Evolutionary conservation across 495 filamentous ascomycete species (phyloP), one percentile per base, ranked within the genome.

Genomic region (Zalerion maritima): DNA sequence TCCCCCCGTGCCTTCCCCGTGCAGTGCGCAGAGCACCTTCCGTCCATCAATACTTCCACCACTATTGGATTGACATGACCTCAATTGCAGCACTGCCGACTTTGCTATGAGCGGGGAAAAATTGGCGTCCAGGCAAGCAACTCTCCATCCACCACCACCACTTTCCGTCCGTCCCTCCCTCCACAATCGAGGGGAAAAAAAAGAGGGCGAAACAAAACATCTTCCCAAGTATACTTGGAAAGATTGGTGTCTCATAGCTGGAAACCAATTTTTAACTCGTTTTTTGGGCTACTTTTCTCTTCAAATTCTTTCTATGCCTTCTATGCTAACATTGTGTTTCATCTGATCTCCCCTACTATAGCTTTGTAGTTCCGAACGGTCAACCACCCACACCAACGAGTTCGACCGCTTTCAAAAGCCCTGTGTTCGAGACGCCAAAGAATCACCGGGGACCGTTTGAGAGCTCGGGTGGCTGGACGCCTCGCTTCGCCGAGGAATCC

Each of bases 51-150:
- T n/a, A n/a, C n/a, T n/a, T n/a, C n/a, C n/a, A n/a, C n/a, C n/a
- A n/a, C n/a, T n/a, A n/a, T n/a, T n/a, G n/a, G 24, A 4, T 26
- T 26, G 24, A 5, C 15, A n/a, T 26, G 24, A 14, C 15, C 10
- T 26, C 24, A n/a, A n/a, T n/a, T 26, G 12, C 11, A 14, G 24
- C 24, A 26, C 10, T 14, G 12, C 10, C 11, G 37, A 59, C 42
- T 48, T 57, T 66, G 64, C 58, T 66, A 82, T 82, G 77, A 82
- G 72, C 71, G 78, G 70, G 66, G 75, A 81, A 63, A 66, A 73
- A 52, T 65, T 61, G 49, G 64, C 65, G 49, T 72, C 75, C 57
- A 80, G 77, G 77, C 78, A 71, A 62, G 64, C 46, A 31, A 33
- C 34, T 21, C 31, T 34, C 38, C 38, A 34, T 43, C 24, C 29